phyloP scores from a whole-genome alignment of 805 yeast species.

The Candida chilensis region DNA sequence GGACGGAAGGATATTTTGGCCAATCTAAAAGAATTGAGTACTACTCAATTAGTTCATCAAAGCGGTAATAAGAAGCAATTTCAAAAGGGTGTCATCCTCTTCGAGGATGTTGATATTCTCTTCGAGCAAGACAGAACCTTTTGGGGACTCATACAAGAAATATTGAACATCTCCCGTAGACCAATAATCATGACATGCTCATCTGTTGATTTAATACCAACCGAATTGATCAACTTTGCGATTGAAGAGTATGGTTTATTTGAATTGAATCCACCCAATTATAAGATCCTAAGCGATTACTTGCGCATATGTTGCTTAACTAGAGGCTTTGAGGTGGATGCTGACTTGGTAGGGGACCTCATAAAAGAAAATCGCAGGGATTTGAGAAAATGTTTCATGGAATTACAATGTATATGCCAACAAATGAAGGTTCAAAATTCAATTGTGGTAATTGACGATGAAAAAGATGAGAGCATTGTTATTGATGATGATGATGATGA shows the following conservation, averaged over 20 bases:
- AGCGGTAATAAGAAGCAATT: slow-evolving; percentile 15
- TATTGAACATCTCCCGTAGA: slow-evolving; percentile 51
- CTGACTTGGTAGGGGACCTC: slow-evolving; percentile 15
- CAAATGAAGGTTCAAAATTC: neutral
- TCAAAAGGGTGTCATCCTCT: slow-evolving; percentile 59
- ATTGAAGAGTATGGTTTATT: slow-evolving; percentile 28
- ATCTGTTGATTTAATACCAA: slow-evolving; percentile 38
- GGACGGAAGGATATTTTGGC: slow-evolving; percentile 62
- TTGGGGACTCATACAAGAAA: slow-evolving; percentile 63
- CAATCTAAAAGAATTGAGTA: slow-evolving; percentile 67
- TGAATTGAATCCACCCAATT: slow-evolving; percentile 12
- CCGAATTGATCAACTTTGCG: slow-evolving; percentile 33
- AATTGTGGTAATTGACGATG: neutral
- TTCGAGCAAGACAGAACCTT: slow-evolving; percentile 73
- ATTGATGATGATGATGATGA: too few species aligned
- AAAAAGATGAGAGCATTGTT: neutral
- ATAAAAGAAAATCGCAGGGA: slow-evolving; percentile 21
- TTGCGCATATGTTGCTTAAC: slow-evolving; percentile 27
- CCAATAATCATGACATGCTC: slow-evolving; percentile 66
- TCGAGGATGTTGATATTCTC: slow-evolving; percentile 81
- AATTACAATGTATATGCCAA: slow-evolving; percentile 31
- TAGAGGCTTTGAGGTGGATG: slow-evolving; percentile 22
- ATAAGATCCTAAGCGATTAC: slow-evolving; percentile 18
- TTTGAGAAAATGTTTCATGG: slow-evolving; percentile 35
- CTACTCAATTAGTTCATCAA: slow-evolving; percentile 70